These are phyloP conservation scores for Solanum verrucosum DNA, from an alignment of 257 asterid genomes.

Conservation along the genomic window DNA sequence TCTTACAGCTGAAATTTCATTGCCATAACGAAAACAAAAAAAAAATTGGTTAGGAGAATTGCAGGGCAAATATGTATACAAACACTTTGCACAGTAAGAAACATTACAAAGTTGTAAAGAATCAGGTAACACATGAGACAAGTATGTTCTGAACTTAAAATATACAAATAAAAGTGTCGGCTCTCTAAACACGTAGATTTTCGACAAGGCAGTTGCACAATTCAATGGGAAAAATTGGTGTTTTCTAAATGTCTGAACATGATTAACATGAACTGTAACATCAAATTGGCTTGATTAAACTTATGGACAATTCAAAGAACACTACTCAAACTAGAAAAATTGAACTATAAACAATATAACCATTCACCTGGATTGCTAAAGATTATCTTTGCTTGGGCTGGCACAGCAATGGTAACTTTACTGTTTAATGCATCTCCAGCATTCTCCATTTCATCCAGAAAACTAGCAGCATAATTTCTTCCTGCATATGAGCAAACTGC, in stretches of 20 bases:
- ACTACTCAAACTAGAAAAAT: not conserved
- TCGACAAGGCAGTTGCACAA: not conserved
- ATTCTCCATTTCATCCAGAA: constrained; percentile 5
- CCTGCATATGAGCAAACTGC: constrained; percentile 2
- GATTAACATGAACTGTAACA: not conserved
- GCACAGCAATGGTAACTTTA: constrained; percentile 47
- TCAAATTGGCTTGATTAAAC: not conserved
- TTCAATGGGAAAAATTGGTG: not conserved
- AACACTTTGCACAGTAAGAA: not conserved
- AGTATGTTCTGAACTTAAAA: not conserved
- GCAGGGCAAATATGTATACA: not conserved
- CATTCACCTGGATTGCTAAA: constrained; percentile 37
- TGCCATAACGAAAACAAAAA: not conserved
- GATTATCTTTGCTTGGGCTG: constrained; percentile 29
- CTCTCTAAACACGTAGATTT: not conserved
- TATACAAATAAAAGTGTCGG: not conserved
- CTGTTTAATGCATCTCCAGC: constrained; percentile 16
- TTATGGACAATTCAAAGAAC: not conserved
- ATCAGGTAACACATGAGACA: not conserved
- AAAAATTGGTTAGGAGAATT: not conserved
- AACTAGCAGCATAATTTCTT: not conserved
- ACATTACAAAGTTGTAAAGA: not conserved
- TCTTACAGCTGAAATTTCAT: not conserved
- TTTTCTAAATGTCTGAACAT: not conserved
- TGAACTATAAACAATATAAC: not conserved